phyloP scores from a whole-genome alignment of 208 protist genomes.

The Crithidia sp. region DNA sequence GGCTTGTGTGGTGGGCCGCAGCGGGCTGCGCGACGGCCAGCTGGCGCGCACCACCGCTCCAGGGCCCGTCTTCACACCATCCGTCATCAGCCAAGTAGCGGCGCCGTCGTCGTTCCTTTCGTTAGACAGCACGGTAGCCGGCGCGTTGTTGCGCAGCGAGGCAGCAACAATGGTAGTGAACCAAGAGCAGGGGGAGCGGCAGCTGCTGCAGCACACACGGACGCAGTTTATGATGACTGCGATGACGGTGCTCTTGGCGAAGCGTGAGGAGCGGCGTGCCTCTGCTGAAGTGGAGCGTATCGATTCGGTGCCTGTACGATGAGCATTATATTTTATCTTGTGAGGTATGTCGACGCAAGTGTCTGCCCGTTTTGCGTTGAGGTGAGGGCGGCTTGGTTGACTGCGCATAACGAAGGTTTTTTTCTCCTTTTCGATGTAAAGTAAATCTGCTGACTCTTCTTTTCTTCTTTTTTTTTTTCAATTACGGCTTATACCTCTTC shows the following conservation, averaged over 20 bases:
- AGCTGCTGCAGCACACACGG: background rate
- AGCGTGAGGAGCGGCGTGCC: background rate
- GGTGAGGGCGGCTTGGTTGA: too few species aligned
- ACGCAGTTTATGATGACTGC: background rate
- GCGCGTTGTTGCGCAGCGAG: background rate
- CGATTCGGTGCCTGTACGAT: too few species aligned
- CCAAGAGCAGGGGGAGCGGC: conserved; percentile 5
- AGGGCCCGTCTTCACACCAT: background rate
- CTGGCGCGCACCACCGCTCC: conserved; percentile 24
- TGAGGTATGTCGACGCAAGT: too few species aligned
- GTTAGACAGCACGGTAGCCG: too few species aligned
- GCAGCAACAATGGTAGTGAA: background rate
- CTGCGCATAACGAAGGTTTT: too few species aligned
- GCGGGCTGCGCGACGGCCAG: conserved; percentile 23
- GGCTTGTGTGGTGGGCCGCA: conserved; percentile 28
- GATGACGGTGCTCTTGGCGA: background rate
- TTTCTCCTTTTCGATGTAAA: too few species aligned
- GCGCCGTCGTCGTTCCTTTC: too few species aligned
- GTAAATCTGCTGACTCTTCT: too few species aligned
- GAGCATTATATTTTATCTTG: too few species aligned
- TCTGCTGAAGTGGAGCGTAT: too few species aligned
- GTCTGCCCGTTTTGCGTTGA: too few species aligned
- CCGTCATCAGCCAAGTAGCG: background rate
- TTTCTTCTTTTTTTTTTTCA: background rate
- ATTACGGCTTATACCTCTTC: background rate